Evolutionary conservation across 768 basidiomycete species (phyloP).

Genomic region (Strobilomyces echinocephalus): DNA sequence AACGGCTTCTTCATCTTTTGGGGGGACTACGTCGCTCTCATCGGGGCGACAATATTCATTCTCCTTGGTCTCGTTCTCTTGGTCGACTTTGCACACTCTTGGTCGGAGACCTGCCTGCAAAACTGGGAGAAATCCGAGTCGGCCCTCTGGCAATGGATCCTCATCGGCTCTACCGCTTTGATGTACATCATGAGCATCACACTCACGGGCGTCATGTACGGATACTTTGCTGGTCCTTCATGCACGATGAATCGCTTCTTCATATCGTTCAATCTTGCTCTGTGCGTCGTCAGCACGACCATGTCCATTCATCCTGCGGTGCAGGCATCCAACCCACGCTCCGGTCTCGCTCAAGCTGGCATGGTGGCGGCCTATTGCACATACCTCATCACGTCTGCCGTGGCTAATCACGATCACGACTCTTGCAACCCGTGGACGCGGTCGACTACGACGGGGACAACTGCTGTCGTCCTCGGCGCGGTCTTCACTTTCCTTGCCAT

Average conservation of each 20-base stretch:
- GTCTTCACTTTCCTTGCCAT: slow-evolving; percentile 97
- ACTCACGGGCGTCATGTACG: slow-evolving; percentile 84
- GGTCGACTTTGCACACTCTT: slow-evolving; percentile 97
- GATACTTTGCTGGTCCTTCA: slow-evolving; percentile 81
- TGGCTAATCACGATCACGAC: slow-evolving; percentile 85
- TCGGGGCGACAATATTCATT: slow-evolving; percentile 93
- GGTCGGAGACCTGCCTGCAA: slow-evolving; percentile 95
- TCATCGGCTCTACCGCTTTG: slow-evolving; percentile 86
- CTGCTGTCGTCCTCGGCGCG: slow-evolving; percentile 85
- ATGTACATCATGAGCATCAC: slow-evolving; percentile 84
- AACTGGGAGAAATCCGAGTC: slow-evolving; percentile 90
- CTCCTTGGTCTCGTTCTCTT: slow-evolving; percentile 95
- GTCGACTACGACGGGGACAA: slow-evolving; percentile 67
- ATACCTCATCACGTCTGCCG: slow-evolving; percentile 89
- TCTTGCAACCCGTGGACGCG: slow-evolving; percentile 86
- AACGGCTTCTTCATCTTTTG: slow-evolving; percentile 98
- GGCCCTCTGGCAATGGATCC: slow-evolving; percentile 92
- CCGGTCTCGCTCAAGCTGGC: slow-evolving; percentile 89
- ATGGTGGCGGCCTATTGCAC: slow-evolving; percentile 99
- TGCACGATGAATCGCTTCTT: slow-evolving; percentile 96
- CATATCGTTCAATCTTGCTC: slow-evolving; percentile 88
- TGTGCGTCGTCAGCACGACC: slow-evolving; percentile 75
- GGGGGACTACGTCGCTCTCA: slow-evolving; percentile 88
- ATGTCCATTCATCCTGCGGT: slow-evolving; percentile 79
- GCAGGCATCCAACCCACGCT: slow-evolving; percentile 90